Percentiles rank a stretch among this genome's conserved stretches.
Conservation (phyloP, 768 basidiomycete genomes). For the Mycena vitilis region DNA sequence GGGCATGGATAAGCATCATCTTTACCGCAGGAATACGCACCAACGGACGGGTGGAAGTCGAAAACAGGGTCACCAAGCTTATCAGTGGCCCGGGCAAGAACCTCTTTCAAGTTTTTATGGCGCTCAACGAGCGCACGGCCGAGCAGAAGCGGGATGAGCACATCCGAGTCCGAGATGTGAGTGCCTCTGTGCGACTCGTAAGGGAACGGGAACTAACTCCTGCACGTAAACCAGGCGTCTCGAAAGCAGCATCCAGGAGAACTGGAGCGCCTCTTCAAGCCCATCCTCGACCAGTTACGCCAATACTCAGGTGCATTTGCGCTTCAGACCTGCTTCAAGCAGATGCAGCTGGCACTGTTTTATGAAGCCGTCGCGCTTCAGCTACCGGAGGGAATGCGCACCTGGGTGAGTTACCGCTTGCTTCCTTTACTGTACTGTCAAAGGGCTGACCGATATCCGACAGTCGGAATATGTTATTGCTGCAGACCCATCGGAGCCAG, state of each 20-base stretch:
- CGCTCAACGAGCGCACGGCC: slow-evolving; percentile 40
- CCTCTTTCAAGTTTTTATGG: slow-evolving; percentile 39
- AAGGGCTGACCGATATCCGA: background rate
- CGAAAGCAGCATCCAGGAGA: slow-evolving; percentile 40
- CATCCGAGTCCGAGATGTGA: slow-evolving; percentile 39
- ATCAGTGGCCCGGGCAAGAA: slow-evolving; percentile 42
- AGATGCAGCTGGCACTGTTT: slow-evolving; percentile 48
- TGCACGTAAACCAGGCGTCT: slow-evolving; percentile 32
- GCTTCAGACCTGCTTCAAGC: slow-evolving; percentile 41
- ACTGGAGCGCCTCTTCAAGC: slow-evolving; percentile 44
- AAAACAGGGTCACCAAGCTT: slow-evolving; percentile 45
- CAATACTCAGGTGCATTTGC: slow-evolving; percentile 44
- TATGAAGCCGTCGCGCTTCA: slow-evolving; percentile 41
- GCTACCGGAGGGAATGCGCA: slow-evolving; percentile 38
- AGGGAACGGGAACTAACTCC: too few relatives aligned
- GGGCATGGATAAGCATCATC: slow-evolving; percentile 43
- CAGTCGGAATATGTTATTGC: slow-evolving; percentile 38
- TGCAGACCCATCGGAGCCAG: slow-evolving; percentile 19
- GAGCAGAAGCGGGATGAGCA: slow-evolving; percentile 32
- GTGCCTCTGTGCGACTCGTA: background rate
- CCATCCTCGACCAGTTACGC: slow-evolving; percentile 39
- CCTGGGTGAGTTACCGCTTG: slow-evolving; percentile 41
- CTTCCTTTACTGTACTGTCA: background rate
- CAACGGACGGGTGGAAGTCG: slow-evolving; percentile 46
- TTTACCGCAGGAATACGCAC: slow-evolving; percentile 51